These are phyloP conservation scores for Pythium folliculosum DNA, from an alignment of 352 stramenopile genomes.

Conservation along the genomic window DNA sequence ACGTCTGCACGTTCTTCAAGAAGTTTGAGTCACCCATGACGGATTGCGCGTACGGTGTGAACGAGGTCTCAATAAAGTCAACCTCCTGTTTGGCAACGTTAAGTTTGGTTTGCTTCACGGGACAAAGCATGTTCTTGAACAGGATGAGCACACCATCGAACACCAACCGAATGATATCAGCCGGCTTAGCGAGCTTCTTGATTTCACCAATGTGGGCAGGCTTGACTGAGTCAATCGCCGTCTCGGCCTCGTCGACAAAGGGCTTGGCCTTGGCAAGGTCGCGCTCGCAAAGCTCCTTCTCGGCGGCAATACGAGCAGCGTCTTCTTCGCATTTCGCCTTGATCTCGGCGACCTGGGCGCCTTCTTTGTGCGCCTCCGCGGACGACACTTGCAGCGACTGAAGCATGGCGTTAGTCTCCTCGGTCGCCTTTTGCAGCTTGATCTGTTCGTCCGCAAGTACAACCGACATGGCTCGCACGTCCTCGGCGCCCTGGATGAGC, in stretches of 20 bases:
- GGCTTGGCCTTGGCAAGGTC: constrained; percentile 98
- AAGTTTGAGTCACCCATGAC: constrained; percentile 98
- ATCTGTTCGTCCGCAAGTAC: constrained; percentile 96
- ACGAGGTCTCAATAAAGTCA: constrained; percentile 97
- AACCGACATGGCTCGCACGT: constrained; percentile 97
- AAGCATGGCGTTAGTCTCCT: constrained; percentile 98
- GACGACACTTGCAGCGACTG: constrained; percentile 95
- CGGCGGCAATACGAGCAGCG: constrained; percentile 91
- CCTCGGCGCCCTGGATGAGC: constrained; percentile 96
- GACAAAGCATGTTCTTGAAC: constrained; percentile 93
- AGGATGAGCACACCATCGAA: constrained; percentile 98
- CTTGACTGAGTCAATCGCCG: constrained; percentile 98
- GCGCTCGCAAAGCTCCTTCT: constrained; percentile 95
- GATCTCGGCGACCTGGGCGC: constrained; percentile 95
- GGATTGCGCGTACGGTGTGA: constrained; percentile 93
- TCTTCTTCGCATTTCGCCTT: constrained; percentile 97
- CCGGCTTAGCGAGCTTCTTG: constrained; percentile 97
- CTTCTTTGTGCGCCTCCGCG: constrained; percentile 96
- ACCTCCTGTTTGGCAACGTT: constrained; percentile 97
- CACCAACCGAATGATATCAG: constrained; percentile 98
- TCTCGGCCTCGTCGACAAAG: constrained; percentile 97
- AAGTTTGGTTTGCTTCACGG: constrained; percentile 93
- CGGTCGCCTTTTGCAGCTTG: constrained; percentile 96
- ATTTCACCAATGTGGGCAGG: constrained; percentile 97
- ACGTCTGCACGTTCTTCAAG: constrained; percentile 95